Conservation (phyloP, 805 yeast species). For the Candida verbasci region DNA sequence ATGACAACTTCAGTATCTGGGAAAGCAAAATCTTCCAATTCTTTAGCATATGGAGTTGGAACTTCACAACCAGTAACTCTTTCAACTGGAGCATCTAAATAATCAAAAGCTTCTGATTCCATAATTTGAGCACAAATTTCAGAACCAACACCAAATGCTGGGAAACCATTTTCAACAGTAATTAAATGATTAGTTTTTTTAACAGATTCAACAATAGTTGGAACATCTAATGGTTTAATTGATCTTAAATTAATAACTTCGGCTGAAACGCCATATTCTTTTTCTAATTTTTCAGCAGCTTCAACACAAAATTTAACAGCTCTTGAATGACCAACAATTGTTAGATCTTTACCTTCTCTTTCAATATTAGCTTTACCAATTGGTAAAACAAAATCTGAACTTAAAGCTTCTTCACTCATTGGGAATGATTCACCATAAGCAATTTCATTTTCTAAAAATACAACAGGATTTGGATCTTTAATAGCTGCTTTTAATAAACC, state of each 20-base stretch:
- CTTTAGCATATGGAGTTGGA: slow-evolving; percentile 97
- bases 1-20: slow-evolving; percentile 90
- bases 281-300: slow-evolving; percentile 84
- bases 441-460: slow-evolving; percentile 93
- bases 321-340: slow-evolving; percentile 89
- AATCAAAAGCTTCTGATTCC: slow-evolving; percentile 98
- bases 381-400: slow-evolving; percentile 87
- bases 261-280: slow-evolving; percentile 81
- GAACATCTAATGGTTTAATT: slow-evolving; percentile 92
- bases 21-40: slow-evolving; percentile 97
- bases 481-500: slow-evolving; percentile 95
- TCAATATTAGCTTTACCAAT: slow-evolving; percentile 95
- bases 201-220: slow-evolving; percentile 77
- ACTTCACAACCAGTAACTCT: slow-evolving; percentile 99
- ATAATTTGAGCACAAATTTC: slow-evolving; percentile 96
- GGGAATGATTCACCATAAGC: slow-evolving; percentile 89
- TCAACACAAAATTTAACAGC: slow-evolving; percentile 79
- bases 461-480: slow-evolving; percentile 98
- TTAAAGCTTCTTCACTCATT: slow-evolving; percentile 81
- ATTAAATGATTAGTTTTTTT: slow-evolving; percentile 96
- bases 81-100: slow-evolving; percentile 96
- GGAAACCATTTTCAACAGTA: slow-evolving; percentile 97
- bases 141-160: slow-evolving; percentile 97
- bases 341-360: slow-evolving; percentile 85
- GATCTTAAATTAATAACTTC: slow-evolving; percentile 96